A percentile compares a stretch with the other conserved stretches of the same genome.
Conservation (phyloP, 306 rosid species). For the Lathyrus tuberosus region DNA sequence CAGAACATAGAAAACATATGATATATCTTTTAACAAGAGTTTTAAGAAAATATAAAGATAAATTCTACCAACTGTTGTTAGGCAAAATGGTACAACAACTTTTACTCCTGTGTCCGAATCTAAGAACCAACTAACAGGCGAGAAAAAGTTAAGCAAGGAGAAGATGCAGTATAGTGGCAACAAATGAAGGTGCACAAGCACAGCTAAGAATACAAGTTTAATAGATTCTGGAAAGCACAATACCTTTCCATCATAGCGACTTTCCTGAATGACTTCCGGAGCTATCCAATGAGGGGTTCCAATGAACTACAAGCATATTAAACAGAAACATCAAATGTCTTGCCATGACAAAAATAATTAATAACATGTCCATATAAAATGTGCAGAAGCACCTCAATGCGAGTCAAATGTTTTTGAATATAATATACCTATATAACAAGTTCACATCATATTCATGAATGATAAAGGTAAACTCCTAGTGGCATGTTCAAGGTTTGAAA, state of each 20-base stretch:
- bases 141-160: constrained; percentile 9
- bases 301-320: constrained; percentile 71
- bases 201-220: constrained; percentile 35
- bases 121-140: constrained; percentile 1
- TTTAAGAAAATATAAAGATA: constrained; percentile 13
- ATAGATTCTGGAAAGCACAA: constrained; percentile 23
- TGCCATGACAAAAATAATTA: constrained; percentile 27
- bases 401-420: constrained; percentile 19
- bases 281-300: constrained; percentile 99
- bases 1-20: constrained; percentile 12
- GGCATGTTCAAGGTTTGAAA: constrained; percentile 4
- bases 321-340: constrained; percentile 40
- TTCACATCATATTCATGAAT: constrained; percentile 18
- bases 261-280: constrained; percentile 99
- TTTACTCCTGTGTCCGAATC: constrained; percentile 12
- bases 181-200: constrained; percentile 27
- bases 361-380: constrained; percentile 27
- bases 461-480: background rate
- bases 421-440: constrained; percentile 2
- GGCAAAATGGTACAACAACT: constrained; percentile 1
- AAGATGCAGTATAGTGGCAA: constrained; percentile 30
- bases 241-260: constrained; percentile 99
- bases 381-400: constrained; percentile 28
- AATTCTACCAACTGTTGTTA: background rate
- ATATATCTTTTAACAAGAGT: constrained; percentile 4